Evolutionary conservation across 2,329 filamentous ascomycete species (phyloP), one percentile per base, ranked within the genome.

Genomic region (Colletotrichum limetticola): DNA sequence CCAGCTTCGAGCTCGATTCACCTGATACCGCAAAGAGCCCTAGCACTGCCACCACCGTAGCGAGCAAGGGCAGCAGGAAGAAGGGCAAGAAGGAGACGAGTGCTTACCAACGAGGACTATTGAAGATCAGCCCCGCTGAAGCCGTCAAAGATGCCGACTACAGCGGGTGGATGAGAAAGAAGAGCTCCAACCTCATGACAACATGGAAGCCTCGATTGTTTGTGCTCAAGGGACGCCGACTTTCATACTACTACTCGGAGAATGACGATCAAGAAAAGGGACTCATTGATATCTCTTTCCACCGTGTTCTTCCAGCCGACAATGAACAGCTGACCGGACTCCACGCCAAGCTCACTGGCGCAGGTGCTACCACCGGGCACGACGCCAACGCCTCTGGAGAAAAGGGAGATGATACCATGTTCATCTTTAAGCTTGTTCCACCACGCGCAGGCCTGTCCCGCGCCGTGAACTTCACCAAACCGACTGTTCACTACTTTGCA

Each of bases 131-230:
- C 0, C 97, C 97, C 0, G 87, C 91, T 68, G 94, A 98, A 80
- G 95, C 96, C 74, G 97, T 98, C 83, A 86, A 91, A 74, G 91
- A 91, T 74, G 96, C 95, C 68, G 96, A 99, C 79, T 98, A 98
- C 81, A 96, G 93, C 78, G 97, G 97, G 1, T 99, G 97, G 97
- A 99, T 99, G 97, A 98, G 97, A 87, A 99, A 99, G 88, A 95
- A 97, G 83, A 98, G 95, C 72, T 96, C 95, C 1, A 97, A 96
- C 78, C 87, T 98, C 42, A 98, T 99, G 92, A 95, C 95, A 2
- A 98, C 95, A 1, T 99, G 97, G 97, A 99, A 98, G 80, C 94
- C 95, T 14, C 92, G 97, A 14, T 88, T 98, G n/a, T 99, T 99
- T 79, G 92, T 99, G 8, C 90, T 99, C 71, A 95, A 95, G 79